Percentiles rank a stretch among this genome's conserved stretches.
Conservation (phyloP, 2,329 filamentous ascomycete species). For the Hypoxylon sp. region DNA sequence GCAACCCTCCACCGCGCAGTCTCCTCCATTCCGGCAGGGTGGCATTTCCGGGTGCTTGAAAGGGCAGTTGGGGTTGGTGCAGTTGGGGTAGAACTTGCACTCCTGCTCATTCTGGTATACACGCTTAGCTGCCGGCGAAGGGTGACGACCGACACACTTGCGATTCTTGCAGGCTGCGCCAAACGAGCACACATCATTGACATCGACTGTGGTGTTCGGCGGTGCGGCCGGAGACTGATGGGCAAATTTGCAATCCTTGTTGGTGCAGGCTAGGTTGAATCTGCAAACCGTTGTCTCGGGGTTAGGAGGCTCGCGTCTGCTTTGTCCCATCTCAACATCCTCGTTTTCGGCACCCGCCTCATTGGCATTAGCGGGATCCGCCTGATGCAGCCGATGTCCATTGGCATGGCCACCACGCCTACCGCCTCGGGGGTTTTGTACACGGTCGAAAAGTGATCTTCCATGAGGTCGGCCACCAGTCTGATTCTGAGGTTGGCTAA, state of each 20-base stretch:
- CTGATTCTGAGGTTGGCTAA: constrained; percentile 67
- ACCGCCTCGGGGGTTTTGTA: constrained; percentile 70
- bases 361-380: constrained; percentile 55
- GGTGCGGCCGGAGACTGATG: constrained; percentile 95
- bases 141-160: constrained; percentile 93
- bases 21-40: constrained; percentile 89
- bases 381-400: constrained; percentile 53
- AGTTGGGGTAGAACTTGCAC: constrained; percentile 93
- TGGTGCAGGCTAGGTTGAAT: constrained; percentile 90
- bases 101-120: constrained; percentile 87
- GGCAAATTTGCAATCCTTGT: constrained; percentile 90
- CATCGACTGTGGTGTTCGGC: constrained; percentile 81
- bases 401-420: constrained; percentile 64
- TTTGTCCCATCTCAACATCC: constrained; percentile 75
- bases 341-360: constrained; percentile 62
- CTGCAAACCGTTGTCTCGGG: constrained; percentile 83
- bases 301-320: constrained; percentile 68
- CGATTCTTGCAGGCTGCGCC: constrained; percentile 95
- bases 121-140: constrained; percentile 85
- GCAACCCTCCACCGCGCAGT: constrained; percentile 86
- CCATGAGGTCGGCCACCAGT: constrained; percentile 63
- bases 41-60: constrained; percentile 92
- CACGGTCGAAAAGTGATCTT: constrained; percentile 81
- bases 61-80: constrained; percentile 86
- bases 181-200: constrained; percentile 84